Conservation (phyloP, 768 basidiomycete genomes). For the Xerocomus potaroensis region DNA sequence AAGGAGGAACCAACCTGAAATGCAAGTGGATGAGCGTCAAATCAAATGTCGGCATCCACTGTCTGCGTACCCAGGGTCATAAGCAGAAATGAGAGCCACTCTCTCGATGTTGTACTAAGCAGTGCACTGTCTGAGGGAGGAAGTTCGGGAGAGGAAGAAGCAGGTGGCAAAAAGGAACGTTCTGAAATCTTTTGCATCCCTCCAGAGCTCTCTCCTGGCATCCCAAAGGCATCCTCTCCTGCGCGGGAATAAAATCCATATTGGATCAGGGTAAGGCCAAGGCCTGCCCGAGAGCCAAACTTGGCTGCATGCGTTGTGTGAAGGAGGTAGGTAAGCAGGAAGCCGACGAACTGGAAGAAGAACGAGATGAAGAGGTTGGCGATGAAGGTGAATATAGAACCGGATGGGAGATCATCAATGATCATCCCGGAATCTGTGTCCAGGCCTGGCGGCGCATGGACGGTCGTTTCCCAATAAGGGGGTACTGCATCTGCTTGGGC, state of each 20-base stretch:
- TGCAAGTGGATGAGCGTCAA: neutral
- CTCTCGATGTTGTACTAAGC: slow-evolving; percentile 52
- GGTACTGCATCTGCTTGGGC: slow-evolving; percentile 91
- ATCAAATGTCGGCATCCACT: too few species aligned
- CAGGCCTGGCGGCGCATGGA: slow-evolving; percentile 67
- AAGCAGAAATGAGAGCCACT: slow-evolving; percentile 89
- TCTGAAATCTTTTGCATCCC: slow-evolving; percentile 12
- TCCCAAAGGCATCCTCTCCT: slow-evolving; percentile 28
- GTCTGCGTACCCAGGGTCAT: slow-evolving; percentile 76
- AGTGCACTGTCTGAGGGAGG: slow-evolving; percentile 9
- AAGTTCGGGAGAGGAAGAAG: slow-evolving; percentile 23
- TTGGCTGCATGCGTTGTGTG: slow-evolving; percentile 91
- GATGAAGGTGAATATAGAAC: slow-evolving; percentile 68
- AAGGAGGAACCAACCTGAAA: slow-evolving; percentile 83
- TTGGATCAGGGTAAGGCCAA: slow-evolving; percentile 94
- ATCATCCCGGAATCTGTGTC: slow-evolving; percentile 63
- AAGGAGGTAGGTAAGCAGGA: slow-evolving; percentile 88
- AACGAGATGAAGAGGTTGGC: slow-evolving; percentile 82
- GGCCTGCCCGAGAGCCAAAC: slow-evolving; percentile 88
- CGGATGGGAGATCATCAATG: slow-evolving; percentile 88
- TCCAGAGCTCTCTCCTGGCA: slow-evolving; percentile 13
- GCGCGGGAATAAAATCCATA: slow-evolving; percentile 74
- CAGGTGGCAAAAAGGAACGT: slow-evolving; percentile 23
- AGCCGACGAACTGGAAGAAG: slow-evolving; percentile 97
- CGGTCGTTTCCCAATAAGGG: slow-evolving; percentile 95